A percentile compares a stretch with the other conserved stretches of the same genome.
These are phyloP conservation scores for Entamoeba invadens DNA, from an alignment of 208 protist genomes.

Conservation along the genomic window DNA sequence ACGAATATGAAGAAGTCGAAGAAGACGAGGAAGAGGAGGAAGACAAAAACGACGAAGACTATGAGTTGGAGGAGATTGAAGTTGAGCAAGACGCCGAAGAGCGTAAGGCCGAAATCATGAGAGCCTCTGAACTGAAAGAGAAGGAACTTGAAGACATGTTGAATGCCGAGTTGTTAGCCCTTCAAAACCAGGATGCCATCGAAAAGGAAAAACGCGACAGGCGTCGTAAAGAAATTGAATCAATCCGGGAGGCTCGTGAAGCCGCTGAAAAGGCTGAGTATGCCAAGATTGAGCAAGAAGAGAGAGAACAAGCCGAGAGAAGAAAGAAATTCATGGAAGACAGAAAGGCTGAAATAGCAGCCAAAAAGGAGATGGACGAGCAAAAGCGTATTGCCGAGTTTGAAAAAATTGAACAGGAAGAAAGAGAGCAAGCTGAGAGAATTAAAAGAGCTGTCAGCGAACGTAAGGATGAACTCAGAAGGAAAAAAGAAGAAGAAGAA, in stretches of 20 bases:
- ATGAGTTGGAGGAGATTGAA: neutral
- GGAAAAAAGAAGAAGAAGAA: slow-evolving; percentile 43
- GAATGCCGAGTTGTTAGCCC: neutral
- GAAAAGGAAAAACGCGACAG: no score
- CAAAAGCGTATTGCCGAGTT: neutral
- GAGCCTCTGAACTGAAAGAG: neutral
- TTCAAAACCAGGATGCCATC: no score
- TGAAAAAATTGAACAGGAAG: neutral
- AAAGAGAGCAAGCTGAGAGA: neutral
- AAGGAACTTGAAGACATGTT: neutral
- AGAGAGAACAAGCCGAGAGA: neutral
- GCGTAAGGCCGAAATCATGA: neutral
- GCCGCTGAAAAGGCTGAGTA: neutral
- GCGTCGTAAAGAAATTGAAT: no score
- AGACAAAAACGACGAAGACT: no score
- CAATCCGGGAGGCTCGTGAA: neutral
- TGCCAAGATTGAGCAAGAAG: neutral
- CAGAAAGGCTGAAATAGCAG: neutral
- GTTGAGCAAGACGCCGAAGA: neutral
- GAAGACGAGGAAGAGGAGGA: no score
- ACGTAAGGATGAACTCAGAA: slow-evolving; percentile 23
- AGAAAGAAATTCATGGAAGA: neutral
- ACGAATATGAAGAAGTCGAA: neutral
- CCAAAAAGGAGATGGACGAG: neutral
- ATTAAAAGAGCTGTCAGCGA: neutral